A percentile compares a stretch with the other conserved stretches of the same genome.
These are phyloP conservation scores for Phytophthora lateralis DNA, from an alignment of 352 stramenopile genomes.

Conservation along the genomic window DNA sequence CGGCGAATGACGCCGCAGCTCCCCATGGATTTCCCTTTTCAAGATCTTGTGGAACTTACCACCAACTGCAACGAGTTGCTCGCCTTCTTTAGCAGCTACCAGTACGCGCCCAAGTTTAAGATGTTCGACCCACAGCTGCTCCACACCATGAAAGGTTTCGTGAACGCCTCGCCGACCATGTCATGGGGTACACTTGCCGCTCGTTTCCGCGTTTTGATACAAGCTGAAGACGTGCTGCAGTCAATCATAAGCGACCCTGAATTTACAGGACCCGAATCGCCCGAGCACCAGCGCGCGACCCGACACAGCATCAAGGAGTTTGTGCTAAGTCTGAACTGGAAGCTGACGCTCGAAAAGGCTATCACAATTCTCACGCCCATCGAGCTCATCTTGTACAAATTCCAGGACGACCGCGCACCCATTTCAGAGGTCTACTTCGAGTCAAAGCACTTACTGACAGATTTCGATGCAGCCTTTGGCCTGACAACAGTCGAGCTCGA, in stretches of 20 bases:
- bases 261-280: slow-evolving; percentile 47
- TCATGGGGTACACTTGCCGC: slow-evolving; percentile 72
- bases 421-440: slow-evolving; percentile 88
- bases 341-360: slow-evolving; percentile 79
- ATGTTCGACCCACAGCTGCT: slow-evolving; percentile 75
- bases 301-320: slow-evolving; percentile 79
- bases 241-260: slow-evolving; percentile 74
- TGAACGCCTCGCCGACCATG: slow-evolving; percentile 62
- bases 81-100: slow-evolving; percentile 84
- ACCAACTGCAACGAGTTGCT: slow-evolving; percentile 77
- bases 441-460: slow-evolving; percentile 75
- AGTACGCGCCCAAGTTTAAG: slow-evolving; percentile 77
- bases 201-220: slow-evolving; percentile 68
- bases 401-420: slow-evolving; percentile 76
- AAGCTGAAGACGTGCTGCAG: slow-evolving; percentile 76
- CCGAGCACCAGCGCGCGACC: slow-evolving; percentile 53
- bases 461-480: slow-evolving; percentile 80
- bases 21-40: slow-evolving; percentile 79
- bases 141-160: slow-evolving; percentile 81
- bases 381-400: slow-evolving; percentile 84
- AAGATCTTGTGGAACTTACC: slow-evolving; percentile 80
- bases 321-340: slow-evolving; percentile 75
- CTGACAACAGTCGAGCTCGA: slow-evolving; percentile 70
- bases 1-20: slow-evolving; percentile 66
- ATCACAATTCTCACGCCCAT: slow-evolving; percentile 82